Percentiles rank a stretch among this genome's conserved stretches.
Conservation (phyloP, 805 yeast species). For the Candida argentea region DNA sequence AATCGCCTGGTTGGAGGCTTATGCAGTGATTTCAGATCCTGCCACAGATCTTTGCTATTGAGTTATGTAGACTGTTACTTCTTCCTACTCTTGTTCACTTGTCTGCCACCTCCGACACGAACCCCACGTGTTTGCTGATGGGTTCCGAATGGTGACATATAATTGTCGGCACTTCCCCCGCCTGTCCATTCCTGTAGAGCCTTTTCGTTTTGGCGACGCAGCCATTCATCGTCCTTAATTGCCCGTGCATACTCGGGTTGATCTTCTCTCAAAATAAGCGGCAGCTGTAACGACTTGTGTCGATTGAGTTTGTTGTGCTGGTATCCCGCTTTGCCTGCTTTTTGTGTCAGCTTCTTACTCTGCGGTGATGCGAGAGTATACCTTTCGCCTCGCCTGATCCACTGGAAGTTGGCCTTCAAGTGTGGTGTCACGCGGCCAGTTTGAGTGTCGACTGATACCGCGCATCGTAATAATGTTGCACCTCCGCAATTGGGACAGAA, state of each 20-base stretch:
- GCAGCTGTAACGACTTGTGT: conserved; percentile 37
- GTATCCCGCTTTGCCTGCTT: conserved; percentile 69
- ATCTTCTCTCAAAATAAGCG: conserved; percentile 71
- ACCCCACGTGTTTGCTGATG: conserved; percentile 44
- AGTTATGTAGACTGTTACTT: conserved; percentile 1
- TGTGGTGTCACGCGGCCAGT: conserved; percentile 84
- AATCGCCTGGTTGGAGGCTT: too few relatives aligned
- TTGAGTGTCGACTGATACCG: conserved; percentile 69
- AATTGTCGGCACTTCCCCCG: conserved; percentile 84
- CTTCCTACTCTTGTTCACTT: conserved; percentile 54
- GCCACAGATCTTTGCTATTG: background rate
- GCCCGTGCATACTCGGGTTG: conserved; percentile 90
- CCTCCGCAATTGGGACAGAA: conserved; percentile 97
- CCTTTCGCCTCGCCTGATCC: conserved; percentile 83
- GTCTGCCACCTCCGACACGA: conserved; percentile 76
- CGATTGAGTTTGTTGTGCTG: conserved; percentile 61
- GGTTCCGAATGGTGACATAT: conserved; percentile 70
- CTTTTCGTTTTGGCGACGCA: conserved; percentile 76
- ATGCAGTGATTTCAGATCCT: too few relatives aligned
- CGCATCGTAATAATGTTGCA: conserved; percentile 77
- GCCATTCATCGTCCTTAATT: conserved; percentile 81
- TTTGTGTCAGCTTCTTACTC: conserved; percentile 62
- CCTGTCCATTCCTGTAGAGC: conserved; percentile 83
- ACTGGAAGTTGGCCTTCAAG: conserved; percentile 82
- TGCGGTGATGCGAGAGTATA: conserved; percentile 83